These are phyloP conservation scores for Phytophthora ramorum DNA, from an alignment of 352 stramenopile species.

Conservation along the genomic window DNA sequence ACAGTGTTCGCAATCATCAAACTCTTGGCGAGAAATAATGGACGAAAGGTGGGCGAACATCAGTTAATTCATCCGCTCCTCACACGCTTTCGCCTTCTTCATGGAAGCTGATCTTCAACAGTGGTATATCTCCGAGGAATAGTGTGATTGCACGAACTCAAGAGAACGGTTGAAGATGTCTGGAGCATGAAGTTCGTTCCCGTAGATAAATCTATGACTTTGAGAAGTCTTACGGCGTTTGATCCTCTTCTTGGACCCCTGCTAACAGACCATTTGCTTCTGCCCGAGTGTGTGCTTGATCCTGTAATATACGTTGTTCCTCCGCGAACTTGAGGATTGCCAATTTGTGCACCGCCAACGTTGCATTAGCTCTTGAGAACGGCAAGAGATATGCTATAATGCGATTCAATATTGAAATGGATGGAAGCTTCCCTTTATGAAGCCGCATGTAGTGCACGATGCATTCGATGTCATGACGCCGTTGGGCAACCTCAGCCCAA, in stretches of 20 bases:
- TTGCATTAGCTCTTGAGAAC: slow-evolving; percentile 40
- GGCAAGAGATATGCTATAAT: slow-evolving; percentile 45
- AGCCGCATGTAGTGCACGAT: slow-evolving; percentile 73
- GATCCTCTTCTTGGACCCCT: slow-evolving; percentile 18
- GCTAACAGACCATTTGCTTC: slow-evolving; percentile 15
- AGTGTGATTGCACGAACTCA: too few species aligned
- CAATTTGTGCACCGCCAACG: slow-evolving; percentile 26
- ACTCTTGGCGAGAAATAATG: too few species aligned
- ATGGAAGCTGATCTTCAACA: too few species aligned
- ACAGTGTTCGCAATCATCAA: too few species aligned
- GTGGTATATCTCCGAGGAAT: too few species aligned
- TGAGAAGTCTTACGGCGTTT: background rate
- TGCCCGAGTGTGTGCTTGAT: slow-evolving; percentile 27
- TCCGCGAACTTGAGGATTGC: slow-evolving; percentile 35
- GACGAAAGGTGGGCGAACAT: too few species aligned
- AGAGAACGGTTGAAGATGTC: too few species aligned
- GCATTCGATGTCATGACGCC: slow-evolving; percentile 51
- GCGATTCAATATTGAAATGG: slow-evolving; percentile 40
- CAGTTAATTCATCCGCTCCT: too few species aligned
- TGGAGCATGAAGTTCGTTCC: too few species aligned
- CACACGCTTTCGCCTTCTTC: too few species aligned
- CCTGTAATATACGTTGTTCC: slow-evolving; percentile 40
- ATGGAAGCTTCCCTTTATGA: slow-evolving; percentile 56
- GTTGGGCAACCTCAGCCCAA: slow-evolving; percentile 46
- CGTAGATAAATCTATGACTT: background rate